Evolutionary conservation across 2,329 filamentous ascomycete species (phyloP).

Genomic region (Dactylellina parvicollis): DNA sequence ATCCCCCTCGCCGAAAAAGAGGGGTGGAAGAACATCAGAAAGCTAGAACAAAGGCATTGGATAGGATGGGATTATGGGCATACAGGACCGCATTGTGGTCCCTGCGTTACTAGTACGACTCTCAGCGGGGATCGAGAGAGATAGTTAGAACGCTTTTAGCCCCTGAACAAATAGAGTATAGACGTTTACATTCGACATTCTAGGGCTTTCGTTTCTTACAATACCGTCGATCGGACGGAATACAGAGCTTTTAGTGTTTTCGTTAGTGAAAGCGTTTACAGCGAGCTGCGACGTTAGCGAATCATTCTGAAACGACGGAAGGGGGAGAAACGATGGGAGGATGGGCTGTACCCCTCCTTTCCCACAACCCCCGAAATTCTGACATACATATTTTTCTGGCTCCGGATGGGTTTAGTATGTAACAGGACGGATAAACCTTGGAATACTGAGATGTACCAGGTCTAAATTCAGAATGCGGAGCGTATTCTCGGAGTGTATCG

Average conservation of each 20-base stretch:
- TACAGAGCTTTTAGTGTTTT: neutral
- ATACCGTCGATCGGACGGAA: neutral
- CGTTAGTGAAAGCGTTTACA: constrained; percentile 4
- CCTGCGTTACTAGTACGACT: neutral
- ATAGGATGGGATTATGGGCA: too few species aligned
- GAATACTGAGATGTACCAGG: constrained; percentile 6
- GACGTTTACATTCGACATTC: too few species aligned
- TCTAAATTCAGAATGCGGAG: constrained; percentile 35
- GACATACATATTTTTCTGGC: neutral
- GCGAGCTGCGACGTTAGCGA: constrained; percentile 40
- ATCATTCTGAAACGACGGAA: constrained; percentile 48
- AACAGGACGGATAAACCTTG: neutral
- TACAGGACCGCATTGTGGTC: neutral
- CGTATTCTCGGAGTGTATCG: neutral
- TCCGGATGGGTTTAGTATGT: constrained; percentile 14
- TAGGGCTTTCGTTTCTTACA: neutral
- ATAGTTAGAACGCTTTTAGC: too few species aligned
- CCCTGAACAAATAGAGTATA: too few species aligned
- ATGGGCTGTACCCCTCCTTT: constrained; percentile 5
- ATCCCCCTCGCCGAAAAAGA: too few species aligned
- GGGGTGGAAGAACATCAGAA: too few species aligned
- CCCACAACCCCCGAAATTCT: neutral
- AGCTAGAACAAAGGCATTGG: neutral
- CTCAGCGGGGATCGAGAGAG: too few species aligned
- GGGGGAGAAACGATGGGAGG: neutral